Conservation (phyloP, 2,329 filamentous ascomycete species). For the Calonectria hawksworthii region DNA sequence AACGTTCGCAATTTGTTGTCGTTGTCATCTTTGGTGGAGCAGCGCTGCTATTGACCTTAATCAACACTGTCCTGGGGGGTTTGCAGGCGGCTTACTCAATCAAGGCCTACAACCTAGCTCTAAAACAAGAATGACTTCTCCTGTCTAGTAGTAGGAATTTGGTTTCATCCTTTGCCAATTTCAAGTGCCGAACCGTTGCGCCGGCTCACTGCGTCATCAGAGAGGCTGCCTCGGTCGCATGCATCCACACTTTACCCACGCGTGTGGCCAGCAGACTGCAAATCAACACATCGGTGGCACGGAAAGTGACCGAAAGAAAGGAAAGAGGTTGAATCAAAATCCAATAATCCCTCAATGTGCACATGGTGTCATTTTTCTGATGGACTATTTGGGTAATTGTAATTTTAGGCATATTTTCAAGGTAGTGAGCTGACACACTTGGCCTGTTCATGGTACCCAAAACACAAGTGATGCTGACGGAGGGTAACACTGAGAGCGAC, state of each 20-base stretch:
- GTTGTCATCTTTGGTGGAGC: neutral
- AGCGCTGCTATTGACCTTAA: neutral
- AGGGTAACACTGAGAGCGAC: neutral
- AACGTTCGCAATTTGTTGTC: neutral
- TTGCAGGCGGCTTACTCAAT: neutral
- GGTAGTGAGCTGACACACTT: neutral
- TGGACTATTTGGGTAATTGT: neutral
- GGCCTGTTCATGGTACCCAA: neutral
- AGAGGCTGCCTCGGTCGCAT: neutral
- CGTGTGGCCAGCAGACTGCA: too few species aligned
- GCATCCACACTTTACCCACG: neutral
- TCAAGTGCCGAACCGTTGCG: neutral
- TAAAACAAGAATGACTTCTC: neutral
- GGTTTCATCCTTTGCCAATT: neutral
- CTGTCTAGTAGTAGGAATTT: neutral
- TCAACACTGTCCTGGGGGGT: neutral
- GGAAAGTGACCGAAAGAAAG: neutral
- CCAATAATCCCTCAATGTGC: neutral
- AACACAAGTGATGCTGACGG: neutral
- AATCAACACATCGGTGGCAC: neutral
- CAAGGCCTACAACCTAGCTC: neutral
- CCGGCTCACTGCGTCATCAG: neutral
- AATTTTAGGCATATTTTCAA: neutral
- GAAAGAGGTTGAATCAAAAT: neutral
- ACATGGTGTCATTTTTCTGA: neutral